Evolutionary conservation across 2,329 filamentous ascomycete species (phyloP).

Genomic region (Sporothrix humicola): DNA sequence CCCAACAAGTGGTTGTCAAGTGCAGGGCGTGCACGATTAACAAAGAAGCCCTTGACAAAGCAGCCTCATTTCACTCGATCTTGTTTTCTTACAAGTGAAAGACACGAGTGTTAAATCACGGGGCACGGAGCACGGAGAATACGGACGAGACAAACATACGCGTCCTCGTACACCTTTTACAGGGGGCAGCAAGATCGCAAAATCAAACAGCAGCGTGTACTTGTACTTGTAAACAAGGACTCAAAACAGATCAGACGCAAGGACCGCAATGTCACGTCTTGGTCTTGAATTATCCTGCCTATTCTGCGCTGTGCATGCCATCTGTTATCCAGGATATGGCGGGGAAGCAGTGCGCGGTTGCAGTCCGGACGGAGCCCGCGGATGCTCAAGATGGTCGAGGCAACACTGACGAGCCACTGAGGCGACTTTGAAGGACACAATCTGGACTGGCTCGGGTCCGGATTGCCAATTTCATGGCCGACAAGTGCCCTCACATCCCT

Average conservation of each 20-base stretch:
- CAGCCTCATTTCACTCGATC: too few species aligned
- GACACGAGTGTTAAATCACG: background rate
- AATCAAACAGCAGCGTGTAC: too few species aligned
- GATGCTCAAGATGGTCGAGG: background rate
- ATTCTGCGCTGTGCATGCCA: background rate
- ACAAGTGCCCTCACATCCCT: background rate
- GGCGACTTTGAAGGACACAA: background rate
- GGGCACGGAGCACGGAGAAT: background rate
- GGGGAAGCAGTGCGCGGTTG: slow-evolving; percentile 18
- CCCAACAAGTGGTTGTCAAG: slow-evolving; percentile 3
- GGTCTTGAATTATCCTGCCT: background rate
- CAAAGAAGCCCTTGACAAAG: too few species aligned
- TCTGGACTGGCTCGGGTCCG: background rate
- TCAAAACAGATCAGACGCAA: too few species aligned
- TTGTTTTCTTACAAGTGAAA: too few species aligned
- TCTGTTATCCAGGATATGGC: background rate
- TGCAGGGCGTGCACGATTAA: background rate
- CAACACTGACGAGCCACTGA: too few species aligned
- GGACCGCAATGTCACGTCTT: background rate
- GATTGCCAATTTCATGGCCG: slow-evolving; percentile 2
- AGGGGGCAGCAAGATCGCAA: background rate
- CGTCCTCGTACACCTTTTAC: background rate
- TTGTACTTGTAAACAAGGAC: too few species aligned
- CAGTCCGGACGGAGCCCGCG: slow-evolving; percentile 4
- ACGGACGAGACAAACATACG: background rate